Evolutionary conservation across 1,284 basidiomycete genomes (phyloP).

Genomic region (Kalmanozyma brasiliensis): DNA sequence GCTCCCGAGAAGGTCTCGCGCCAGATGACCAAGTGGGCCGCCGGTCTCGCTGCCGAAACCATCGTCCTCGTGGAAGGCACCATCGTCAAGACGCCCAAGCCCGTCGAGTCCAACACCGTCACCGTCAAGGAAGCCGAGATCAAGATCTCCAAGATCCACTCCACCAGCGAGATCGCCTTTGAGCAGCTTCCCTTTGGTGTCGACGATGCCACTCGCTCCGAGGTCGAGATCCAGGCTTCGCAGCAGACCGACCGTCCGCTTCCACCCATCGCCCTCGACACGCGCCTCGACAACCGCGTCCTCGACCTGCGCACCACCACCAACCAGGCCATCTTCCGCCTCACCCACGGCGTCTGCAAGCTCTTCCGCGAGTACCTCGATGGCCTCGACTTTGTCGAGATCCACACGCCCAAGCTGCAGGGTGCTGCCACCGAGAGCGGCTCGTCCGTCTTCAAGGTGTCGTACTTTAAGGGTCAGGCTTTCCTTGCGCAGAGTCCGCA

Average conservation of each 20-base stretch:
- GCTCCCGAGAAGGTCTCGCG: constrained; percentile 87
- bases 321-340: constrained; percentile 94
- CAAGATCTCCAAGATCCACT: constrained; percentile 84
- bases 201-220: constrained; percentile 89
- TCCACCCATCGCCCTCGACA: constrained; percentile 73
- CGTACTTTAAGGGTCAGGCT: constrained; percentile 95
- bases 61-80: constrained; percentile 88
- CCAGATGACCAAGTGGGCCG: constrained; percentile 96
- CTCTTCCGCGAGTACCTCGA: constrained; percentile 89
- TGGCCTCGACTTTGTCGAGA: constrained; percentile 84
- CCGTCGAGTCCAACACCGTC: constrained; percentile 89
- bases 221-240: constrained; percentile 76
- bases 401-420: constrained; percentile 97
- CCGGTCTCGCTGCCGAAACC: constrained; percentile 82
- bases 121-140: constrained; percentile 89
- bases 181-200: constrained; percentile 83
- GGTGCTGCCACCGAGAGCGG: constrained; percentile 97
- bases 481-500: constrained; percentile 97
- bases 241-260: constrained; percentile 65
- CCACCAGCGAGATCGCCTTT: constrained; percentile 79
- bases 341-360: constrained; percentile 87
- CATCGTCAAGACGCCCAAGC: constrained; percentile 75
- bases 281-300: constrained; percentile 92
- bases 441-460: constrained; percentile 95
- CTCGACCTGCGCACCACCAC: constrained; percentile 93